These are phyloP conservation scores for Dunaliella sp. DNA, from an alignment of 139 green algal genomes.

Conservation along the genomic window DNA sequence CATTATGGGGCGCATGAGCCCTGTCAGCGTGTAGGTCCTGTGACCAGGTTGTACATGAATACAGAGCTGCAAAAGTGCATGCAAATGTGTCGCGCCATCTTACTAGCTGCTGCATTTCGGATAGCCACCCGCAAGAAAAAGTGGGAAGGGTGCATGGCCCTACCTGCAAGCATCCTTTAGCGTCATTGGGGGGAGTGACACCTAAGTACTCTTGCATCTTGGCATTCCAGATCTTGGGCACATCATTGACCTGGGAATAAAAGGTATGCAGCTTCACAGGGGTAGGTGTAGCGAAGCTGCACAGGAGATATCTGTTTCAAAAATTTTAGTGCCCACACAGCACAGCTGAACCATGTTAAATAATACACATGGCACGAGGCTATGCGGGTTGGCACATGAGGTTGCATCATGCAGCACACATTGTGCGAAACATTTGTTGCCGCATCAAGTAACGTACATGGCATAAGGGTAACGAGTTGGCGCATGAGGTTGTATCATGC, in stretches of 20 bases:
- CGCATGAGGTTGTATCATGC: not conserved
- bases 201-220: slow-evolving; percentile 81
- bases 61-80: not conserved
- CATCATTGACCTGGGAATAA: slow-evolving; percentile 50
- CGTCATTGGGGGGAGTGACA: slow-evolving; percentile 52
- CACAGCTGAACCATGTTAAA: no score
- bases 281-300: no score
- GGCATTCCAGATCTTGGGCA: slow-evolving; percentile 72
- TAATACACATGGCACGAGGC: no score
- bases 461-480: not conserved
- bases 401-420: not conserved
- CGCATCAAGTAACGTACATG: not conserved
- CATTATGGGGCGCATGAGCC: no score
- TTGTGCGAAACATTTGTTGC: not conserved
- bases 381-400: not conserved
- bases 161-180: slow-evolving; percentile 76
- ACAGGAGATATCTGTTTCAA: no score
- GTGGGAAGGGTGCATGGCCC: not conserved
- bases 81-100: not conserved
- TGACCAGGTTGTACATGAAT: not conserved
- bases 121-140: not conserved
- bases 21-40: no score
- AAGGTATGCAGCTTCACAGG: no score
- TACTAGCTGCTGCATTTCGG: not conserved
- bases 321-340: no score